Conservation (phyloP, 139 green algal genomes). For the Chlorella sorokiniana region DNA sequence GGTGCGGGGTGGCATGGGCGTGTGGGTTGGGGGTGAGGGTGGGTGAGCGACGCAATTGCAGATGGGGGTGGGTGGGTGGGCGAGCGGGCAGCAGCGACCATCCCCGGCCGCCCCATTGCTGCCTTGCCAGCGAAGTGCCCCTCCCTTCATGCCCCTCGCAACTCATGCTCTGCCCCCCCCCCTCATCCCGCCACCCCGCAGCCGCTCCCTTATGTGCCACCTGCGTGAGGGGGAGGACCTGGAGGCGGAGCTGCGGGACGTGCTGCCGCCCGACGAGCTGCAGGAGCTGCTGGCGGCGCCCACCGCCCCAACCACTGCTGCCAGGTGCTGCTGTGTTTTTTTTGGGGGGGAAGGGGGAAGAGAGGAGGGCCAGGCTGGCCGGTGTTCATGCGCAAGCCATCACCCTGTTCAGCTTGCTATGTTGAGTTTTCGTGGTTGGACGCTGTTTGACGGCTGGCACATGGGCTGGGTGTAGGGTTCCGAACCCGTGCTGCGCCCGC, state of each 20-base stretch:
- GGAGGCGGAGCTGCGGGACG: slow-evolving; percentile 24
- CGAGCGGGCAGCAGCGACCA: background rate
- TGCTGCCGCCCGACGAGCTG: slow-evolving; percentile 40
- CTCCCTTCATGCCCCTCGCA: background rate
- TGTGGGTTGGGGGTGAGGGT: too few relatives aligned
- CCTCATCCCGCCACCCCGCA: background rate
- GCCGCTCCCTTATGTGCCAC: slow-evolving; percentile 37
- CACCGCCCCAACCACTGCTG: slow-evolving; percentile 45
- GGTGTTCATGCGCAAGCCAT: too few relatives aligned
- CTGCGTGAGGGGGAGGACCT: slow-evolving; percentile 28
- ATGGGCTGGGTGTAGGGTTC: background rate
- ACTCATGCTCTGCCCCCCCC: background rate
- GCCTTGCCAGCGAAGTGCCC: too few relatives aligned
- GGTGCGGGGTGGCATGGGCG: background rate
- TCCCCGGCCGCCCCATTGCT: background rate
- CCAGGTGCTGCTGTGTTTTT: slow-evolving; percentile 25
- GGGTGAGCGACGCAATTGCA: too few relatives aligned
- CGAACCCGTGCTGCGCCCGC: background rate
- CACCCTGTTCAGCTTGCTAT: too few relatives aligned
- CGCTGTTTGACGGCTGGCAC: background rate
- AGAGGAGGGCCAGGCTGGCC: too few relatives aligned
- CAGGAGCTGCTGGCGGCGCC: slow-evolving; percentile 31
- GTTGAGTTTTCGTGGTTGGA: background rate
- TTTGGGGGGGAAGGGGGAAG: too few relatives aligned
- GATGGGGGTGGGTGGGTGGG: background rate